A percentile compares a stretch with the other conserved stretches of the same genome.
These are phyloP conservation scores for Gaillardinia entomophila DNA, from an alignment of 805 yeast genomes.

Conservation along the genomic window DNA sequence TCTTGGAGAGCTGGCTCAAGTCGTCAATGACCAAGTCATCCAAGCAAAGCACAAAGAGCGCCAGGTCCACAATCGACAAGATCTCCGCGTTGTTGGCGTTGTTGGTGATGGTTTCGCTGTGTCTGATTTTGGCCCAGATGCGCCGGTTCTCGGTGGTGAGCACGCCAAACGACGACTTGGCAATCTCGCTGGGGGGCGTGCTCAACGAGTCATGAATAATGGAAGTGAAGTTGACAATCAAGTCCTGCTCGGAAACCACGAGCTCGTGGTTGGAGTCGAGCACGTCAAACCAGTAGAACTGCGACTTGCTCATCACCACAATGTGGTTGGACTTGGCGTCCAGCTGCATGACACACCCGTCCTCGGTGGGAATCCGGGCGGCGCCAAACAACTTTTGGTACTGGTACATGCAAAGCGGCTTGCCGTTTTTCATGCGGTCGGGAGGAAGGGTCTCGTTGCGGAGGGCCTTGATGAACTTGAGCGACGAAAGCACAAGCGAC, in stretches of 20 bases:
- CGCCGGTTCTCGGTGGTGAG: conserved; percentile 86
- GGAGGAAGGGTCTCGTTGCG: conserved; percentile 69
- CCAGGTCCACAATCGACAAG: conserved; percentile 69
- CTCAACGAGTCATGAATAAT: conserved; percentile 67
- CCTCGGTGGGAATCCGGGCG: conserved; percentile 72
- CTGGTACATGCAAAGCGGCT: conserved; percentile 84
- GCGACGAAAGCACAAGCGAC: conserved; percentile 65
- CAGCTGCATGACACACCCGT: conserved; percentile 82
- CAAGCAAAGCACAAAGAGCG: conserved; percentile 75
- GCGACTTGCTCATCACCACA: conserved; percentile 76
- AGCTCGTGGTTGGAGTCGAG: conserved; percentile 67
- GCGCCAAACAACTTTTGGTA: conserved; percentile 84
- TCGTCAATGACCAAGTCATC: conserved; percentile 70
- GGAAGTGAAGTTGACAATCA: conserved; percentile 67
- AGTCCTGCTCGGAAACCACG: conserved; percentile 67
- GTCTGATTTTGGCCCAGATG: conserved; percentile 77
- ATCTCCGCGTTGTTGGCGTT: conserved; percentile 62
- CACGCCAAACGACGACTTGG: conserved; percentile 79
- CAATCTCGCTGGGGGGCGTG: conserved; percentile 51
- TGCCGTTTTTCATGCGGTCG: conserved; percentile 57
- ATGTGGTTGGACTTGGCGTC: conserved; percentile 74
- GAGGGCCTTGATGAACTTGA: conserved; percentile 75
- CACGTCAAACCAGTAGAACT: conserved; percentile 94
- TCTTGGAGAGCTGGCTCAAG: conserved; percentile 64
- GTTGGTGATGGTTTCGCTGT: conserved; percentile 31